Percentiles rank a stretch among this genome's conserved stretches.
Conservation (phyloP, 2,329 filamentous ascomycete genomes). For the Monilinia polystroma region DNA sequence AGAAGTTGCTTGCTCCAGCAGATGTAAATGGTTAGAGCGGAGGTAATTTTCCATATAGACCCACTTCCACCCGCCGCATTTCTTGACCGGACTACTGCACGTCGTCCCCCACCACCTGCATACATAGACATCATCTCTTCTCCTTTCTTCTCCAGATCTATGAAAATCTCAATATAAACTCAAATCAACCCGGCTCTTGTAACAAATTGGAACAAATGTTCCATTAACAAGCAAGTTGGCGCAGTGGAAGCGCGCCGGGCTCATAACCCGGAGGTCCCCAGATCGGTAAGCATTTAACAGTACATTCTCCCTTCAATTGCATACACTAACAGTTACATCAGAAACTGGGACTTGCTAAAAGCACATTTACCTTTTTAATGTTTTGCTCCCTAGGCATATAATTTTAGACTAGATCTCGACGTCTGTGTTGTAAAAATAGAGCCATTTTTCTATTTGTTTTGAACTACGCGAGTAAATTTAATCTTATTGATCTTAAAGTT, state of each 20-base stretch:
- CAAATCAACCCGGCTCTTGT: accelerated
- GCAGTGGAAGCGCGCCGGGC: conserved; percentile 42
- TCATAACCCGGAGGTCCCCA: conserved; percentile 43
- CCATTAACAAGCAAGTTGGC: background rate
- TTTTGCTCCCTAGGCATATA: background rate
- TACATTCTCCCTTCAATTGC: no score
- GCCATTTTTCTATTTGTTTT: background rate
- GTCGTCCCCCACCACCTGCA: conserved; percentile 2
- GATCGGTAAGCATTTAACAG: conserved; percentile 32
- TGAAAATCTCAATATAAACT: no score
- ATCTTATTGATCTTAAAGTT: no score
- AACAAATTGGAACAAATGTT: background rate
- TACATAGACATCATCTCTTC: background rate
- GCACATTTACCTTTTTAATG: no score
- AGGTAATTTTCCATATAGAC: background rate
- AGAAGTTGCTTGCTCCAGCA: background rate
- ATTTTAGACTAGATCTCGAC: background rate
- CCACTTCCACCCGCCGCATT: background rate
- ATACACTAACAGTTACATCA: no score
- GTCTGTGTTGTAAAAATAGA: background rate
- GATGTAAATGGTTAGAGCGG: background rate
- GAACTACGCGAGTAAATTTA: no score
- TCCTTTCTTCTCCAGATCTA: background rate
- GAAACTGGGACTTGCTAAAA: conserved; percentile 40
- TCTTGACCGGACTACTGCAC: background rate